phyloP scores from a whole-genome alignment of 768 basidiomycete genomes.

The Psilocybe azurescens region DNA sequence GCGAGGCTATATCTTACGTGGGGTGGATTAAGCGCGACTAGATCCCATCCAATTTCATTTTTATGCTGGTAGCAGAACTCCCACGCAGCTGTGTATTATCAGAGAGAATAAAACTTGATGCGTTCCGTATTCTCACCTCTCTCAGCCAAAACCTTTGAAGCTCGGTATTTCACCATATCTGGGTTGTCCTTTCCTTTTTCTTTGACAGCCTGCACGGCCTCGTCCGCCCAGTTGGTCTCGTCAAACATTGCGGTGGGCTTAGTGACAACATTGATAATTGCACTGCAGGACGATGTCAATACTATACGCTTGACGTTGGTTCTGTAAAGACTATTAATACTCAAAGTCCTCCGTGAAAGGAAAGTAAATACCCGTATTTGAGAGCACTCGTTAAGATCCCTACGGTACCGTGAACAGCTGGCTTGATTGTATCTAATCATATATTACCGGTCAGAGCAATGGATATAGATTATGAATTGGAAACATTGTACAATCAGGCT shows the following conservation, averaged over 20 bases:
- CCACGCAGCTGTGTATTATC: slow-evolving; percentile 41
- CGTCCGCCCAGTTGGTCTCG: slow-evolving; percentile 68
- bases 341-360: neutral
- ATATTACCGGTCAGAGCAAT: neutral
- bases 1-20: slow-evolving; percentile 37
- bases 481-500: slow-evolving; percentile 31
- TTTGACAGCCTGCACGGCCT: slow-evolving; percentile 46
- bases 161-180: slow-evolving; percentile 52
- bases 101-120: neutral
- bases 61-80: slow-evolving; percentile 49
- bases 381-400: slow-evolving; percentile 63
- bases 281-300: slow-evolving; percentile 66
- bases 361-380: slow-evolving; percentile 49
- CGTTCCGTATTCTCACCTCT: slow-evolving; percentile 38
- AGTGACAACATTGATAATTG: slow-evolving; percentile 39
- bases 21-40: slow-evolving; percentile 60
- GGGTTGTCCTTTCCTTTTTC: slow-evolving; percentile 52
- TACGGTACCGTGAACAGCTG: slow-evolving; percentile 75
- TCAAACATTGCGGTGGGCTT: slow-evolving; percentile 36
- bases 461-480: neutral
- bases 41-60: slow-evolving; percentile 49
- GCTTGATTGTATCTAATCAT: slow-evolving; percentile 61
- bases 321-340: slow-evolving; percentile 25
- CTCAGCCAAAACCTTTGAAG: slow-evolving; percentile 72
- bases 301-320: slow-evolving; percentile 67